Conservation (phyloP, 257 asterid genomes). For the Solanum etuberosum region DNA sequence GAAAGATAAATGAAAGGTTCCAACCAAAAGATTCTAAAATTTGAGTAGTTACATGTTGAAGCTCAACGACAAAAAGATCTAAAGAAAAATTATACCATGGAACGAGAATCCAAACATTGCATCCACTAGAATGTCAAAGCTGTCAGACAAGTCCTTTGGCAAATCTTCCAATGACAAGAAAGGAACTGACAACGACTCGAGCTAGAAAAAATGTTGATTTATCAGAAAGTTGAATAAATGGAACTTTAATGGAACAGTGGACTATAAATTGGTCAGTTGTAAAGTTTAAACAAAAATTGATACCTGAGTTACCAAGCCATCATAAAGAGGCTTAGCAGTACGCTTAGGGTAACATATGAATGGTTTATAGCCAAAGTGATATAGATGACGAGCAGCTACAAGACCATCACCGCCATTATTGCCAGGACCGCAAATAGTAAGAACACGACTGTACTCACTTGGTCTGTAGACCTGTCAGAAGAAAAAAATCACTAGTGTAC, state of each 20-base stretch:
- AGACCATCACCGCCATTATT: constrained; percentile 98
- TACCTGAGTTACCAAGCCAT: constrained; percentile 87
- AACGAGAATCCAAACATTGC: constrained; percentile 93
- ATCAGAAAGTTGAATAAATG: constrained; percentile 11
- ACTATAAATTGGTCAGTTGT: background rate
- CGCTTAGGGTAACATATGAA: constrained; percentile 79
- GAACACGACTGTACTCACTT: constrained; percentile 48
- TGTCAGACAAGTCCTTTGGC: constrained; percentile 54
- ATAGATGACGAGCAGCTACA: constrained; percentile 94
- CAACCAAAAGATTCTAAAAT: background rate
- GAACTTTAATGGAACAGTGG: background rate
- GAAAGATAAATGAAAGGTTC: constrained; percentile 5
- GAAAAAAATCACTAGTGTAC: background rate
- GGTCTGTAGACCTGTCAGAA: constrained; percentile 60
- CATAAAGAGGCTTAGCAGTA: constrained; percentile 64
- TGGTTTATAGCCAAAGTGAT: constrained; percentile 78
- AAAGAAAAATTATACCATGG: constrained; percentile 42
- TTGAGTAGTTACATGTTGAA: background rate
- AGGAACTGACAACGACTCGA: constrained; percentile 74
- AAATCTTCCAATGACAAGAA: constrained; percentile 75
- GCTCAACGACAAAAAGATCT: background rate
- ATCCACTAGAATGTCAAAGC: constrained; percentile 71
- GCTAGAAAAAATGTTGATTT: constrained; percentile 38
- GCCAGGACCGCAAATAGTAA: constrained; percentile 88
- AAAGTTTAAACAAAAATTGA: background rate